Evolutionary conservation across 352 stramenopile genomes (phyloP).

Genomic region (Globisporangium canariense): DNA sequence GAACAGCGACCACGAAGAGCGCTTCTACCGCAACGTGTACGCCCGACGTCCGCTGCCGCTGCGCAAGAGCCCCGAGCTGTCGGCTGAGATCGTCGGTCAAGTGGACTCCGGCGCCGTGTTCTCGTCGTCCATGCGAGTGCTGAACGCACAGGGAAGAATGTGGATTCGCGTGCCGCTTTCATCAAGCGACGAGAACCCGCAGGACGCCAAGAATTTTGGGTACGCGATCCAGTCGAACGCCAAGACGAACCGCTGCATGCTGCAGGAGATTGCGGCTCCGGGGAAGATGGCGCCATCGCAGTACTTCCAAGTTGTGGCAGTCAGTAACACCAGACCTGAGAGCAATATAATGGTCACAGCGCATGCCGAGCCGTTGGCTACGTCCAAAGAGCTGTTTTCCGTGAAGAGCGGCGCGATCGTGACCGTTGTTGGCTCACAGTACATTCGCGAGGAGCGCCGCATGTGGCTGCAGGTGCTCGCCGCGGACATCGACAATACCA

Average conservation of each 20-base stretch:
- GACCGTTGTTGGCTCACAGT: slow-evolving; percentile 48
- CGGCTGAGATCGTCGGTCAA: slow-evolving; percentile 55
- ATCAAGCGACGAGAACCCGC: slow-evolving; percentile 25
- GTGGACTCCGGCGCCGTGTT: slow-evolving; percentile 53
- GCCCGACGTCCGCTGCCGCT: slow-evolving; percentile 49
- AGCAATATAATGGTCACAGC: slow-evolving; percentile 22
- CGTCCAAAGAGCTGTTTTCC: slow-evolving; percentile 47
- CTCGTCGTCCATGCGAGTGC: slow-evolving; percentile 39
- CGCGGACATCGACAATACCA: slow-evolving; percentile 41
- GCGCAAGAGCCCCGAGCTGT: slow-evolving; percentile 34
- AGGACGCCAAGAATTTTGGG: slow-evolving; percentile 48
- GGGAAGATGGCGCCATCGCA: slow-evolving; percentile 57
- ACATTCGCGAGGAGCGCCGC: slow-evolving; percentile 37
- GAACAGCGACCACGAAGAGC: slow-evolving; percentile 37
- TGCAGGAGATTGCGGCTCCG: slow-evolving; percentile 59
- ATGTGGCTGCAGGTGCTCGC: slow-evolving; percentile 70
- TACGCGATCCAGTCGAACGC: slow-evolving; percentile 77
- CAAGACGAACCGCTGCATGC: slow-evolving; percentile 74
- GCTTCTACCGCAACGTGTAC: slow-evolving; percentile 75
- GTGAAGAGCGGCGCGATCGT: slow-evolving; percentile 51
- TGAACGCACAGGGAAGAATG: slow-evolving; percentile 56
- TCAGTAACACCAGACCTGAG: too few species aligned
- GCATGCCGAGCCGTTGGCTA: slow-evolving; percentile 29
- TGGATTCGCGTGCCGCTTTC: slow-evolving; percentile 60
- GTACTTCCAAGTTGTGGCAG: slow-evolving; percentile 37